Evolutionary conservation across 768 basidiomycete genomes (phyloP).

Genomic region (Tulasnella sp.): DNA sequence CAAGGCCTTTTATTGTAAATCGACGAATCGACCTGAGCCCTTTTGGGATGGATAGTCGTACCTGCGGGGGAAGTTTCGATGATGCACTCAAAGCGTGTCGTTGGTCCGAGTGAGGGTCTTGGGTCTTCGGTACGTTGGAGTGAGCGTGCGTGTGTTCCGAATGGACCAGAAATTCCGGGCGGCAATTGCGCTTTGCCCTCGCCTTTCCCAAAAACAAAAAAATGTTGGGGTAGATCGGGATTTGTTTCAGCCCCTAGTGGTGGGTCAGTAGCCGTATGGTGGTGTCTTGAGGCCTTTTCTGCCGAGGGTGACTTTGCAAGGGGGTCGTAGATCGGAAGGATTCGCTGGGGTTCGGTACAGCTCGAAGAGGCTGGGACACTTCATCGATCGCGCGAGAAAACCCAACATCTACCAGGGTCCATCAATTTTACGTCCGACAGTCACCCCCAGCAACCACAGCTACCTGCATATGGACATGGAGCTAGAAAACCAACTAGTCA

Average conservation of each 20-base stretch:
- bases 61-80: slow-evolving; percentile 10
- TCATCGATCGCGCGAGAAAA: slow-evolving; percentile 17
- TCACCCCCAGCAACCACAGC: background rate
- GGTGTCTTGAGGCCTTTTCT: background rate
- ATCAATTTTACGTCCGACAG: slow-evolving; percentile 16
- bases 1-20: slow-evolving; percentile 7
- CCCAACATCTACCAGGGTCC: slow-evolving; percentile 15
- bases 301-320: background rate
- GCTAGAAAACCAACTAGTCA: background rate
- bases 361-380: slow-evolving; percentile 13
- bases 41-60: slow-evolving; percentile 11
- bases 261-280: slow-evolving; percentile 17
- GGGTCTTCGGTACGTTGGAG: slow-evolving; percentile 4
- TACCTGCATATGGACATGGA: background rate
- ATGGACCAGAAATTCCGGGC: background rate
- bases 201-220: slow-evolving; percentile 8
- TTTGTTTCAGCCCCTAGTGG: background rate
- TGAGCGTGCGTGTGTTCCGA: background rate
- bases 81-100: slow-evolving; percentile 1
- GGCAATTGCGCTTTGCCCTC: slow-evolving; percentile 19
- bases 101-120: slow-evolving; percentile 17
- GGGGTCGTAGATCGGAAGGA: slow-evolving; percentile 12
- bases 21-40: slow-evolving; percentile 1
- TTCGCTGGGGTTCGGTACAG: slow-evolving; percentile 13
- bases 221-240: background rate